Evolutionary conservation across 352 stramenopile species (phyloP).

Genomic region (Globisporangium spiculum): DNA sequence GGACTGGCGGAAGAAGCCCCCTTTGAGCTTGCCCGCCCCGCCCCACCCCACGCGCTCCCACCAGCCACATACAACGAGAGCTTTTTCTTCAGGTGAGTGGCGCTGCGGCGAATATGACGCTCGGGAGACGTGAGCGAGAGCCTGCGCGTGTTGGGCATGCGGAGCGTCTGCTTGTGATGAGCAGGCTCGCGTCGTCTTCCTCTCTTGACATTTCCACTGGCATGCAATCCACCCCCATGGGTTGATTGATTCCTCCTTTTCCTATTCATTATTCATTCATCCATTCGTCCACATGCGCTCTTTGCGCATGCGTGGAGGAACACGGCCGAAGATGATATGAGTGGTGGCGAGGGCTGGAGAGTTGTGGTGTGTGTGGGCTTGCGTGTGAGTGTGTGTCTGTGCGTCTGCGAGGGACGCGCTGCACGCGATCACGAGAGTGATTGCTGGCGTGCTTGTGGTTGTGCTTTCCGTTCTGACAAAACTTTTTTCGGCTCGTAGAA

Average conservation of each 20-base stretch:
- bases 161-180: constrained; percentile 5
- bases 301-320: background rate
- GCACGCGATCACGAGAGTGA: background rate
- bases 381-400: constrained; percentile 4
- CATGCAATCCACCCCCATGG: background rate
- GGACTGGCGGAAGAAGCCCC: constrained; percentile 1
- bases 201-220: background rate
- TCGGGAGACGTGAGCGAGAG: background rate
- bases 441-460: constrained; percentile 2
- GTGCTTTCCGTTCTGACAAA: constrained; percentile 1
- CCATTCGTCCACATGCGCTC: background rate
- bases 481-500: constrained; percentile 8
- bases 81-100: constrained; percentile 25
- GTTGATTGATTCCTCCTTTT: background rate
- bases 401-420: background rate
- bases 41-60: background rate
- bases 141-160: background rate
- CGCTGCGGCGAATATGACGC: background rate
- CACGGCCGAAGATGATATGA: background rate
- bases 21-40: constrained; percentile 1
- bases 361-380: background rate
- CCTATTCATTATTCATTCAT: constrained; percentile 4
- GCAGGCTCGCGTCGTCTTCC: background rate
- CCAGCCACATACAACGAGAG: constrained; percentile 21
- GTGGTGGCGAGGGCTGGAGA: background rate